Evolutionary conservation across 371 early-diverging fungal species (phyloP), one percentile per base, ranked within the genome.

Genomic region (Dichotomocladium elegans): DNA sequence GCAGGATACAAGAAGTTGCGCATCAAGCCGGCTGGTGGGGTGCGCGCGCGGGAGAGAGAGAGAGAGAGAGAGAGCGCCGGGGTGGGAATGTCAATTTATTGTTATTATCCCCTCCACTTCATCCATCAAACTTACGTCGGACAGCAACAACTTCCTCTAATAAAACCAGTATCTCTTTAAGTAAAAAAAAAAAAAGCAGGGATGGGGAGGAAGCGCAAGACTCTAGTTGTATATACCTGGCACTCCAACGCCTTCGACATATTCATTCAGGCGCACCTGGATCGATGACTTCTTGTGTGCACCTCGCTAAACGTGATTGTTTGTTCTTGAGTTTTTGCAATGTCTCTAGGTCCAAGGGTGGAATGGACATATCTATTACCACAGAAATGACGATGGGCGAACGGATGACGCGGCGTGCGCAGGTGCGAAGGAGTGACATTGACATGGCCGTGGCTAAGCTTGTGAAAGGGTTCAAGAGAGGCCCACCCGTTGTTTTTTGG

Each of bases 1-100:
- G 66, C n/a, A 43, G 78, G 78, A 52, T 61, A 68, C 25, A 77
- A 45, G 17, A 74, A 60, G 49, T 77, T 77, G 24, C 78, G 72
- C 78, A 77, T 77, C 58, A 74, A 64, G 42, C 78, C 78, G 44
- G 78, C 76, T 76, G 61, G 30, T n/a, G n/a, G n/a, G n/a, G n/a
- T n/a, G n/a, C n/a, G n/a, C n/a, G n/a, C n/a, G n/a, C n/a, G n/a
- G n/a, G n/a, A n/a, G n/a, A n/a, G n/a, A n/a, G n/a, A n/a, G n/a
- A n/a, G n/a, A n/a, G n/a, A n/a, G 44, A 24, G 15, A 47, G 17
- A 40, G 19, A 35, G 30, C 40, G 25, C 4, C n/a, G n/a, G n/a
- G n/a, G n/a, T n/a, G n/a, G n/a, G n/a, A n/a, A n/a, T n/a, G n/a
- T n/a, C n/a, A n/a, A n/a, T n/a, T n/a, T n/a, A n/a, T n/a, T n/a